Percentiles rank a stretch among this genome's conserved stretches.
phyloP scores from a whole-genome alignment of 2,329 filamentous ascomycete species.

The Aureobasidium sp. region DNA sequence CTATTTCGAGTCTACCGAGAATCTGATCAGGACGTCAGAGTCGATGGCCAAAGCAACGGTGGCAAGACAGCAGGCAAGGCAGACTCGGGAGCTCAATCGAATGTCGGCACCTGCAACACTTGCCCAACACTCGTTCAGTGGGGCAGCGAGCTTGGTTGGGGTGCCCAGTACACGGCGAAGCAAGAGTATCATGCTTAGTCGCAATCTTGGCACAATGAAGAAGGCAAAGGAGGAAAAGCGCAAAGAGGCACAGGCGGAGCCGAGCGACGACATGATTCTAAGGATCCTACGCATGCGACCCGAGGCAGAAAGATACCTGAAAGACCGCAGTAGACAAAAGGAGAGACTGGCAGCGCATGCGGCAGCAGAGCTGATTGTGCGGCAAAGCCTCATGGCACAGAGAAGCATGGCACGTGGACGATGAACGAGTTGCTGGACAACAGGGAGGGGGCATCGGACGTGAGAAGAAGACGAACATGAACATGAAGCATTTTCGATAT shows the following conservation, averaged over 20 bases:
- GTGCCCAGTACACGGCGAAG: conserved; percentile 44
- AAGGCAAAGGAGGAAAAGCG: conserved; percentile 94
- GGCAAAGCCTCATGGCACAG: conserved; percentile 70
- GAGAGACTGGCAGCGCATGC: conserved; percentile 84
- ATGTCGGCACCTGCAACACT: conserved; percentile 59
- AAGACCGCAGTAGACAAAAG: conserved; percentile 86
- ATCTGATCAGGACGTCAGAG: conserved; percentile 89
- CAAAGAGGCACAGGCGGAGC: conserved; percentile 90
- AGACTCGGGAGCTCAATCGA: conserved; percentile 50
- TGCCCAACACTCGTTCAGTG: conserved; percentile 42
- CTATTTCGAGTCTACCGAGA: conserved; percentile 89
- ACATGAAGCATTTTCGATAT: background rate
- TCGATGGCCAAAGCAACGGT: conserved; percentile 86
- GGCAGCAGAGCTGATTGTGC: conserved; percentile 88
- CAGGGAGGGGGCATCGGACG: background rate
- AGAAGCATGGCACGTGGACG: conserved; percentile 16
- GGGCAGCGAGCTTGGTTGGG: conserved; percentile 52
- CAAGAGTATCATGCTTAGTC: conserved; percentile 75
- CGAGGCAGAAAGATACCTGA: conserved; percentile 79
- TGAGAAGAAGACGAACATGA: background rate
- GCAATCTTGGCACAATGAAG: conserved; percentile 92
- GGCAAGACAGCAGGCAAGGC: conserved; percentile 58
- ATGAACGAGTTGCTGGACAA: conserved; percentile 11
- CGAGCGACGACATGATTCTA: conserved; percentile 96
- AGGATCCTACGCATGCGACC: conserved; percentile 91